Conservation (phyloP, 2,329 filamentous ascomycete genomes). For the Lecanicillium sp. region DNA sequence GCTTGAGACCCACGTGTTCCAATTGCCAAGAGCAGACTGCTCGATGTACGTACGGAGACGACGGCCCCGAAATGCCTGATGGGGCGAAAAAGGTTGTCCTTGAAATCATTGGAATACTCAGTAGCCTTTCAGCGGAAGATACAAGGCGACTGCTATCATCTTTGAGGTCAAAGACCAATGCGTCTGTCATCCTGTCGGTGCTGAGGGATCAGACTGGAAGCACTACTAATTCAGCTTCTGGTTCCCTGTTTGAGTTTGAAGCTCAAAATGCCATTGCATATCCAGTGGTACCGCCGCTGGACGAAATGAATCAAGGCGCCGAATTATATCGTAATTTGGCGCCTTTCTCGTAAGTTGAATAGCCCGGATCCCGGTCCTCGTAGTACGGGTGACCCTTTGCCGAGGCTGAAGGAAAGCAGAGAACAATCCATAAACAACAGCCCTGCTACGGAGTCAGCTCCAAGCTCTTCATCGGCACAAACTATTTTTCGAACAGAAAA, state of each 20-base stretch:
- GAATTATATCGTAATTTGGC: too few species aligned
- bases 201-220: constrained; percentile 7
- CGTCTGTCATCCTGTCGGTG: constrained; percentile 13
- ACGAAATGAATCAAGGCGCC: too few species aligned
- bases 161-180: constrained; percentile 15
- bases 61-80: constrained; percentile 5
- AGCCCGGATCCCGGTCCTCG: too few species aligned
- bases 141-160: constrained; percentile 12
- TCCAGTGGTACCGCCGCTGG: constrained; percentile 6
- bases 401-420: too few species aligned
- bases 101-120: constrained; percentile 18
- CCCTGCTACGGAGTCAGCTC: too few species aligned
- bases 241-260: constrained; percentile 16
- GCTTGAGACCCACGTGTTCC: constrained; percentile 12
- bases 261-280: constrained; percentile 16
- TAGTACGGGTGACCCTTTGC: too few species aligned
- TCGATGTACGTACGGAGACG: constrained; percentile 14
- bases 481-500: too few species aligned
- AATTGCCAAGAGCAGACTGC: constrained; percentile 12
- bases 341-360: too few species aligned
- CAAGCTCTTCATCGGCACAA: too few species aligned
- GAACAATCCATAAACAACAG: too few species aligned
- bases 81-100: constrained; percentile 8
- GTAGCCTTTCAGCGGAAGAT: constrained; percentile 12
- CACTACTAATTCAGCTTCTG: not conserved